Percentiles rank a stretch among this genome's conserved stretches.
phyloP scores from a whole-genome alignment of 768 basidiomycete species.

The Suillus plorans region DNA sequence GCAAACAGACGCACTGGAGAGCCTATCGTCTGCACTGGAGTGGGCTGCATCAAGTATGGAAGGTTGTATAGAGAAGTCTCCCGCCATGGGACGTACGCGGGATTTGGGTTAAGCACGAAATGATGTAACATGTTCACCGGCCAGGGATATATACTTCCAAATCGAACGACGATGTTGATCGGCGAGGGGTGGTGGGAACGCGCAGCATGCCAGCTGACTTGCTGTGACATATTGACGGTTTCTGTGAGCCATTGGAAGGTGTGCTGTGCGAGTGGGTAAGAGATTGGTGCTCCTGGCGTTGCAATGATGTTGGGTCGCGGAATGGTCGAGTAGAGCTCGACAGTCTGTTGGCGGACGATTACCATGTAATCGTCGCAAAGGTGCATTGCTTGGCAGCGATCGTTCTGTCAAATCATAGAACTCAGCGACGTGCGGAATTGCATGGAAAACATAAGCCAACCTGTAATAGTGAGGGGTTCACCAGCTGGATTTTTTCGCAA shows the following conservation, averaged over 20 bases:
- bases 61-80: slow-evolving; percentile 33
- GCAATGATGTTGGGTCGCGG: slow-evolving; percentile 22
- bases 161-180: slow-evolving; percentile 59
- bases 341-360: slow-evolving; percentile 39
- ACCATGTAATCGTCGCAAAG: slow-evolving; percentile 46
- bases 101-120: slow-evolving; percentile 50
- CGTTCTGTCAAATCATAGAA: slow-evolving; percentile 30
- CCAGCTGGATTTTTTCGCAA: slow-evolving; percentile 33
- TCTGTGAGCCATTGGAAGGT: slow-evolving; percentile 61
- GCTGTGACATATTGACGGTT: slow-evolving; percentile 41
- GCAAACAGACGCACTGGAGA: slow-evolving; percentile 61
- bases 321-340: slow-evolving; percentile 44
- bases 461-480: slow-evolving; percentile 33
- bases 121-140: slow-evolving; percentile 68
- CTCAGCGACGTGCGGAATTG: not conserved
- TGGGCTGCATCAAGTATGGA: slow-evolving; percentile 44
- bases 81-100: slow-evolving; percentile 27
- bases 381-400: slow-evolving; percentile 38
- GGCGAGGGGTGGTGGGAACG: slow-evolving; percentile 22
- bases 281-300: slow-evolving; percentile 17
- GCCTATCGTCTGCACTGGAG: slow-evolving; percentile 39
- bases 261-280: slow-evolving; percentile 47
- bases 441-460: slow-evolving; percentile 18
- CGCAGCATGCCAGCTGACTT: slow-evolving; percentile 25
- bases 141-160: slow-evolving; percentile 63